These are phyloP conservation scores for Fusarium sp. DNA, from an alignment of 2,329 filamentous ascomycete genomes.

Conservation along the genomic window DNA sequence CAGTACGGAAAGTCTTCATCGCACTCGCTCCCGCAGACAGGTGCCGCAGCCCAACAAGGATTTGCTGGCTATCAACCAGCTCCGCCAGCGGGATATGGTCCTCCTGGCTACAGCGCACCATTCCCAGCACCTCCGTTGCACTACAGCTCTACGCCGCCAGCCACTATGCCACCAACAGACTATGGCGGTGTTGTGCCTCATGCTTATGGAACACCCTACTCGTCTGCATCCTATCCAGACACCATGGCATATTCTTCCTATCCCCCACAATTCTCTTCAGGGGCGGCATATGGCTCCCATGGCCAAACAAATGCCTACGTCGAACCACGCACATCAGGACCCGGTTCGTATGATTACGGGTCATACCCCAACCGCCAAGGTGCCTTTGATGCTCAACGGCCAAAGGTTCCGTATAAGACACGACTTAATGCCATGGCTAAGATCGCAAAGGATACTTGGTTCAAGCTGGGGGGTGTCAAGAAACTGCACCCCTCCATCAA, in stretches of 20 bases:
- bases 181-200: constrained; percentile 22
- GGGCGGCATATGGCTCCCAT: constrained; percentile 6
- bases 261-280: constrained; percentile 13
- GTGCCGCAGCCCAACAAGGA: constrained; percentile 5
- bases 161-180: constrained; percentile 10
- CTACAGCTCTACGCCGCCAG: constrained; percentile 18
- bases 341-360: constrained; percentile 8
- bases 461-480: constrained; percentile 67
- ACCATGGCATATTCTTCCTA: constrained; percentile 28
- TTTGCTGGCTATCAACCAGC: constrained; percentile 27
- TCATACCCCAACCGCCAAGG: constrained; percentile 14
- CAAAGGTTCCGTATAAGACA: constrained; percentile 50
- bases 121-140: constrained; percentile 2
- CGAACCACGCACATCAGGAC: neutral
- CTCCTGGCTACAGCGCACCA: constrained; percentile 29
- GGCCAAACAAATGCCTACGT: constrained; percentile 14
- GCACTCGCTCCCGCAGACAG: constrained; percentile 4
- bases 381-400: neutral
- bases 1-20: constrained; percentile 24
- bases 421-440: constrained; percentile 66
- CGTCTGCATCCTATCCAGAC: constrained; percentile 25
- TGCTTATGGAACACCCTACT: constrained; percentile 24
- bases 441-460: constrained; percentile 73
- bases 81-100: constrained; percentile 24
- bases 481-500: constrained; percentile 72